A percentile compares a stretch with the other conserved stretches of the same genome.
phyloP scores from a whole-genome alignment of 306 rosid species.

The Crataegus laevigata region DNA sequence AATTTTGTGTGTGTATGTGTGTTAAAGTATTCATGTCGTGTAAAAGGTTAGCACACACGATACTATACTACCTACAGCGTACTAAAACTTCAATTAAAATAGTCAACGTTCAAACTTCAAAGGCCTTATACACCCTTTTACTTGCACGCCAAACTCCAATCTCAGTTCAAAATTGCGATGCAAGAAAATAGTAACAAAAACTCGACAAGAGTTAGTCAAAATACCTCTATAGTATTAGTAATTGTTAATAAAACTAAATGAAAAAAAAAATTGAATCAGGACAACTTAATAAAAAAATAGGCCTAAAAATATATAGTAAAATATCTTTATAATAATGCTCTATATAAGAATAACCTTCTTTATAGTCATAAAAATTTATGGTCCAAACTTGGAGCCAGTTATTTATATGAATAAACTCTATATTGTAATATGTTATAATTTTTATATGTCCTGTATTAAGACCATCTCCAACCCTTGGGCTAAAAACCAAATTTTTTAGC shows the following conservation, averaged over 20 bases:
- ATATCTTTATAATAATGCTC: too few relatives aligned
- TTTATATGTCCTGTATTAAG: too few relatives aligned
- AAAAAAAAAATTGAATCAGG: too few relatives aligned
- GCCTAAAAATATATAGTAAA: background rate
- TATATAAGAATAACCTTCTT: too few relatives aligned
- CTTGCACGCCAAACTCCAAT: background rate
- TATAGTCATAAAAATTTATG: too few relatives aligned
- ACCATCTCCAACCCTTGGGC: too few relatives aligned
- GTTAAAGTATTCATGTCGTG: background rate
- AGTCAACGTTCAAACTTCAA: conserved; percentile 5
- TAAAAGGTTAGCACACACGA: background rate
- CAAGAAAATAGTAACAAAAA: background rate
- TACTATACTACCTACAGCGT: background rate
- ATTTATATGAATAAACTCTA: too few relatives aligned
- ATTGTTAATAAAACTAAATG: too few relatives aligned
- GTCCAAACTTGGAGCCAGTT: too few relatives aligned
- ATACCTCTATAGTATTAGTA: background rate
- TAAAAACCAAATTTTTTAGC: too few relatives aligned
- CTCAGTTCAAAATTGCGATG: background rate
- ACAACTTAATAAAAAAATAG: background rate
- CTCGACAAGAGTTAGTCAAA: background rate
- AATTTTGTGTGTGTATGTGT: too few relatives aligned
- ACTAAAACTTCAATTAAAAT: background rate
- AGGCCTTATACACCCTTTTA: background rate
- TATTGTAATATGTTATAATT: too few relatives aligned